Evolutionary conservation across 2,329 filamentous ascomycete genomes (phyloP).

Genomic region (Ascochyta fabae): DNA sequence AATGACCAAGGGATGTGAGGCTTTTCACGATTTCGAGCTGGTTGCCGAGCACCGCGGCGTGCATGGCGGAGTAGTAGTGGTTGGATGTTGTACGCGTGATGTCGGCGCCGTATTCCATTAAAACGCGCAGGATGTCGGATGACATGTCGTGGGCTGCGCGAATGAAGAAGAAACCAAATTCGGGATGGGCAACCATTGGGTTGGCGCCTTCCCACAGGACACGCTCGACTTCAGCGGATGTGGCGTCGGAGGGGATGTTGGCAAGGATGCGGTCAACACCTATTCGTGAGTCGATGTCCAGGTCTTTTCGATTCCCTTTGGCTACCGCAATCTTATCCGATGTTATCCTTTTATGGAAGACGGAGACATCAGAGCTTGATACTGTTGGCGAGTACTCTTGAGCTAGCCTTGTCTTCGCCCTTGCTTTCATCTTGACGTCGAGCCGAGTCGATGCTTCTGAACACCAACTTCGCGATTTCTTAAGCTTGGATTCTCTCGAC

Average conservation of each 20-base stretch:
- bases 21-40: slow-evolving; percentile 37
- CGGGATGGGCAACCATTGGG: slow-evolving; percentile 37
- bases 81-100: slow-evolving; percentile 27
- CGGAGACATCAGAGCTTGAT: slow-evolving; percentile 34
- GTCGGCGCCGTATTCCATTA: slow-evolving; percentile 43
- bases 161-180: slow-evolving; percentile 40
- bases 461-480: slow-evolving; percentile 33
- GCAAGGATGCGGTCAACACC: slow-evolving; percentile 39
- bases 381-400: slow-evolving; percentile 28
- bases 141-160: slow-evolving; percentile 39
- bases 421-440: slow-evolving; percentile 18
- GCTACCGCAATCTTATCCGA: slow-evolving; percentile 40
- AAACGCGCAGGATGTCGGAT: slow-evolving; percentile 26
- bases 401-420: slow-evolving; percentile 17
- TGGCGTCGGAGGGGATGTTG: slow-evolving; percentile 33
- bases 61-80: slow-evolving; percentile 34
- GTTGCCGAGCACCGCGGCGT: slow-evolving; percentile 37
- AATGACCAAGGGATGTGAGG: slow-evolving; percentile 34
- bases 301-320: slow-evolving; percentile 33
- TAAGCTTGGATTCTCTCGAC: slow-evolving; percentile 19
- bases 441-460: slow-evolving; percentile 24
- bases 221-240: slow-evolving; percentile 34
- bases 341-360: slow-evolving; percentile 35
- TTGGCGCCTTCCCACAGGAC: slow-evolving; percentile 42
- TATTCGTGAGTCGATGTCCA: slow-evolving; percentile 32